Conservation (phyloP, 495 filamentous ascomycete species). For the Penicillium steckii region DNA sequence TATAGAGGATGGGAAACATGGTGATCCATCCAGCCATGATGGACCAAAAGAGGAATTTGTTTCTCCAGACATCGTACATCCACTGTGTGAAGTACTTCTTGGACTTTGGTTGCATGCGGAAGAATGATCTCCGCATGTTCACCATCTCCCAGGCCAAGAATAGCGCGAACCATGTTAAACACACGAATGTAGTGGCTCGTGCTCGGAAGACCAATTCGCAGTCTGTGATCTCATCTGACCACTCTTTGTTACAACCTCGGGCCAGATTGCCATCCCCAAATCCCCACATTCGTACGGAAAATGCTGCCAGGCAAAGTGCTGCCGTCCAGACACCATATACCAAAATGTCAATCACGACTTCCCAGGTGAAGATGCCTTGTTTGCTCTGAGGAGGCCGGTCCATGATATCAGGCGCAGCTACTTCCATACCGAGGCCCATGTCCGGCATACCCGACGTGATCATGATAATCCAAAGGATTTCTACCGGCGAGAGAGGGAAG, state of each 20-base stretch:
- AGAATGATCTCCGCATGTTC: constrained; percentile 64
- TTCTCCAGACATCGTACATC: constrained; percentile 65
- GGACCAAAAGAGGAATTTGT: constrained; percentile 70
- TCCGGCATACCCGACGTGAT: constrained; percentile 70
- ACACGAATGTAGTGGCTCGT: constrained; percentile 68
- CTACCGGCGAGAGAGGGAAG: constrained; percentile 69
- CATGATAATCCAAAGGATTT: constrained; percentile 80
- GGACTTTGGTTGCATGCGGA: constrained; percentile 60
- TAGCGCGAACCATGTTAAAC: constrained; percentile 71
- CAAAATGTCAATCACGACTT: constrained; percentile 65
- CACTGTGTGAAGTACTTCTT: constrained; percentile 53
- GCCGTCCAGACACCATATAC: constrained; percentile 73
- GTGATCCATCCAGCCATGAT: constrained; percentile 67
- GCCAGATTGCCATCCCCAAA: constrained; percentile 67
- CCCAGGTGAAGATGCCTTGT: constrained; percentile 66
- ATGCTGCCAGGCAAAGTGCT: constrained; percentile 62
- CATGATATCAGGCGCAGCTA: constrained; percentile 66
- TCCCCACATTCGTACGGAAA: constrained; percentile 62
- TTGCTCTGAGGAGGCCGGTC: constrained; percentile 62
- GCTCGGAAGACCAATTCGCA: constrained; percentile 71
- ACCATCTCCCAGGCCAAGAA: constrained; percentile 76
- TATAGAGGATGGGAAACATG: constrained; percentile 69
- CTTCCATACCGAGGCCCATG: constrained; percentile 73
- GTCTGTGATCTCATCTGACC: constrained; percentile 29
- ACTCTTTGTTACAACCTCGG: constrained; percentile 58